Percentiles rank a stretch among this genome's conserved stretches.
Evolutionary conservation across 371 early-diverging fungal genomes (phyloP).

Genomic region (Mucor indicus): DNA sequence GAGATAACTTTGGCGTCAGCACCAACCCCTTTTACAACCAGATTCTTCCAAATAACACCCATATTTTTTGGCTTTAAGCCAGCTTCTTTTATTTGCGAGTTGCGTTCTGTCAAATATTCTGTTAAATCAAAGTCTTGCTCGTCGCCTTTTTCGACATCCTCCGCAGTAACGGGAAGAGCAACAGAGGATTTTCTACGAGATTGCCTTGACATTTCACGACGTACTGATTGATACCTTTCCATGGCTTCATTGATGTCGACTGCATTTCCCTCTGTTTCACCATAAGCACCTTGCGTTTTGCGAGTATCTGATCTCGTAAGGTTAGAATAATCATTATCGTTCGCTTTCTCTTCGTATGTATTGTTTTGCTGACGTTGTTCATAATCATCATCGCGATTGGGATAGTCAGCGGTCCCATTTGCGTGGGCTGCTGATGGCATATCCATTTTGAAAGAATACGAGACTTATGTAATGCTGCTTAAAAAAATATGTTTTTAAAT

Average conservation of each 20-base stretch:
- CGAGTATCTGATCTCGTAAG: constrained; percentile 5
- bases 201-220: constrained; percentile 35
- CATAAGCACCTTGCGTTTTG: constrained; percentile 23
- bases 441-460: constrained; percentile 8
- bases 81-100: constrained; percentile 17
- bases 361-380: neutral
- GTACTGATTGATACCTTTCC: constrained; percentile 28
- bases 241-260: constrained; percentile 38
- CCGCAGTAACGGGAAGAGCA: neutral
- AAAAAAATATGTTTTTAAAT: too few species aligned
- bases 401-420: neutral
- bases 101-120: constrained; percentile 15
- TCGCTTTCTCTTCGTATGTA: neutral
- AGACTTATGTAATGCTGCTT: neutral
- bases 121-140: constrained; percentile 18
- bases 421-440: constrained; percentile 6
- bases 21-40: constrained; percentile 42
- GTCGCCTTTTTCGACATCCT: neutral
- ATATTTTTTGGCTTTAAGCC: constrained; percentile 44
- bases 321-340: neutral
- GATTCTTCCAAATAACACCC: constrained; percentile 45
- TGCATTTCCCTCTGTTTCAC: constrained; percentile 37
- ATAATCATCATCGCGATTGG: constrained; percentile 12
- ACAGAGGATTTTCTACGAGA: constrained; percentile 14
- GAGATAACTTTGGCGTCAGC: constrained; percentile 23